Conservation (phyloP, 2,329 filamentous ascomycete species). For the Setomelanomma holmii region DNA sequence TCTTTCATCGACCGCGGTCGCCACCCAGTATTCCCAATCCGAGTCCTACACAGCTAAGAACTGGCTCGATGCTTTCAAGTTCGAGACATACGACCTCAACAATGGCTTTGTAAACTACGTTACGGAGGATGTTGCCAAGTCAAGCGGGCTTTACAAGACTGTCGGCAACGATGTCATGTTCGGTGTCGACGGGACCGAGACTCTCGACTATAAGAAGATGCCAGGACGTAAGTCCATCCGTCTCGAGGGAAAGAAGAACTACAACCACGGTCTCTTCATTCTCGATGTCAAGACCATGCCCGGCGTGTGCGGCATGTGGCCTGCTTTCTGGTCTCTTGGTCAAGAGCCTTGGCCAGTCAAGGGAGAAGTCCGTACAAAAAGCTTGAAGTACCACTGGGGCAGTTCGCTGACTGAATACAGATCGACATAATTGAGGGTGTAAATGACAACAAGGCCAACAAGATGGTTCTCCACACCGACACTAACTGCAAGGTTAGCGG, state of each 20-base stretch:
- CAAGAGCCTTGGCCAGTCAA: constrained; percentile 35
- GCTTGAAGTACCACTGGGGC: no score
- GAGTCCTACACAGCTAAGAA: constrained; percentile 23
- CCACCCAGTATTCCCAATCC: constrained; percentile 23
- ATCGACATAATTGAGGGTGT: constrained; percentile 48
- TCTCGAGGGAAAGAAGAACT: constrained; percentile 33
- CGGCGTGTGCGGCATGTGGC: constrained; percentile 42
- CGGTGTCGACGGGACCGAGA: constrained; percentile 51
- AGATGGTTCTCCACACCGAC: constrained; percentile 36
- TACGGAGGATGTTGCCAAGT: constrained; percentile 8
- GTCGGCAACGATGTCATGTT: constrained; percentile 42
- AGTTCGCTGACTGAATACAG: constrained; percentile 15
- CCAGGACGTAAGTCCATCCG: constrained; percentile 38
- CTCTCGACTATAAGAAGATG: constrained; percentile 15
- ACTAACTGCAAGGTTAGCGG: constrained; percentile 30
- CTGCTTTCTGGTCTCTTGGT: constrained; percentile 42
- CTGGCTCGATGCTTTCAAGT: constrained; percentile 39
- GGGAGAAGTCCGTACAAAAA: neutral
- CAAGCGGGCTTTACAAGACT: constrained; percentile 2
- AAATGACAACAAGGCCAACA: constrained; percentile 35
- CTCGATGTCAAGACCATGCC: constrained; percentile 44
- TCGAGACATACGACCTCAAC: constrained; percentile 31
- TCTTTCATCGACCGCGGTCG: constrained; percentile 29
- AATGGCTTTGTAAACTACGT: constrained; percentile 37
- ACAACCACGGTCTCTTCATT: constrained; percentile 41